Evolutionary conservation across 2,329 filamentous ascomycete genomes (phyloP).

Genomic region (Aspergillus brasiliensis): DNA sequence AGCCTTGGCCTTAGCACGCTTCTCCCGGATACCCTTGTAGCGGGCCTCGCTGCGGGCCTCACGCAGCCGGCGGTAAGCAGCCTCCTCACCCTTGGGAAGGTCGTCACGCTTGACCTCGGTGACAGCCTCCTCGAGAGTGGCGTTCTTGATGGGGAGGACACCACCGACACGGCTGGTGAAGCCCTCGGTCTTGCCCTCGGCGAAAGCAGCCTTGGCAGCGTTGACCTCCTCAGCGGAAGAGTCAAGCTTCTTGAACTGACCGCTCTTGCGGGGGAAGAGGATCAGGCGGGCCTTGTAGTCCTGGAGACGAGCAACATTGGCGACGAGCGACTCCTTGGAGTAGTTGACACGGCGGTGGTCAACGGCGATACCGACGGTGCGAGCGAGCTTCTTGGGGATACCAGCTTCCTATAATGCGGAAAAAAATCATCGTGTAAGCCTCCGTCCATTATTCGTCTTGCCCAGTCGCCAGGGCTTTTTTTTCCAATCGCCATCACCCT

Average conservation of each 20-base stretch:
- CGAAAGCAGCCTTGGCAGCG: conserved; percentile 61
- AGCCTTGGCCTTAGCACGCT: conserved; percentile 84
- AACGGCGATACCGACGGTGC: conserved; percentile 96
- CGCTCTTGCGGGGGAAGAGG: conserved; percentile 93
- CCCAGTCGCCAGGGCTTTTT: not conserved
- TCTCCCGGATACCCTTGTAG: conserved; percentile 81
- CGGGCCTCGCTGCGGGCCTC: conserved; percentile 81
- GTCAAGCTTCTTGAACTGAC: conserved; percentile 92
- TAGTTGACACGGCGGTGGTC: conserved; percentile 97
- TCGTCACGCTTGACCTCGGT: conserved; percentile 80
- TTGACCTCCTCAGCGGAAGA: conserved; percentile 80
- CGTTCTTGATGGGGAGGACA: conserved; percentile 72
- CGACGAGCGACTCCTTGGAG: conserved; percentile 88
- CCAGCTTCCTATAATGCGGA: conserved; percentile 72
- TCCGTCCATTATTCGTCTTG: conserved; percentile 2
- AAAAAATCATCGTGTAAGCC: conserved; percentile 24
- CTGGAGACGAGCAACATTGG: conserved; percentile 97
- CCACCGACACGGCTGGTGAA: conserved; percentile 56
- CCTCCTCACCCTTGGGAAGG: conserved; percentile 76
- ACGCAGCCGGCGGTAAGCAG: conserved; percentile 85
- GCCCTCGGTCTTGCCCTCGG: conserved; percentile 54
- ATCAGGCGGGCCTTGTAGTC: conserved; percentile 96
- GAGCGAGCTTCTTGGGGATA: conserved; percentile 89
- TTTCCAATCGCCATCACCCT: not conserved
- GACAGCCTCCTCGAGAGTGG: conserved; percentile 59